These are phyloP conservation scores for Hyaloscypha hepaticicola DNA, from an alignment of 495 filamentous ascomycete species.

Conservation along the genomic window DNA sequence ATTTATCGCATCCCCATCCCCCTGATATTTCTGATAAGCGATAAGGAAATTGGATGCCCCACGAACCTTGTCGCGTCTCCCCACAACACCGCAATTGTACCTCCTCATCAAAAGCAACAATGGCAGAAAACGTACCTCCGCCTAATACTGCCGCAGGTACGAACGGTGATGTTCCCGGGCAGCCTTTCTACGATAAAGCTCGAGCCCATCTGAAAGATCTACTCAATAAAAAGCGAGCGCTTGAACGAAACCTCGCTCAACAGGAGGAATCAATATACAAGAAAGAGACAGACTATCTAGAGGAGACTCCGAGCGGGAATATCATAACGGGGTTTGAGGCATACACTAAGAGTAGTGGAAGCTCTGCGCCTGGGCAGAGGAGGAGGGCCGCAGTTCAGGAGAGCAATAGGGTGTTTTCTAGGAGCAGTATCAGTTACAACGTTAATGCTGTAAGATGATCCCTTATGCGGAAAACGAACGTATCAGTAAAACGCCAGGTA, in stretches of 20 bases:
- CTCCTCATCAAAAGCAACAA: conserved; percentile 27
- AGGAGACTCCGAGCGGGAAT: conserved; percentile 86
- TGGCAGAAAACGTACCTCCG: conserved; percentile 56
- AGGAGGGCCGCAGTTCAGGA: conserved; percentile 51
- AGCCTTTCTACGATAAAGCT: conserved; percentile 52
- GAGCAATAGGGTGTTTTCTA: conserved; percentile 55
- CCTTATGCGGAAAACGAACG: not conserved
- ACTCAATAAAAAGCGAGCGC: conserved; percentile 40
- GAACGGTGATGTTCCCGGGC: conserved; percentile 39
- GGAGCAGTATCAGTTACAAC: conserved; percentile 59
- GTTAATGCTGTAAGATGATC: conserved; percentile 40
- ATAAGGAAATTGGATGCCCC: not conserved
- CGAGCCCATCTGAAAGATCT: conserved; percentile 49
- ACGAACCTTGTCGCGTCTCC: not conserved
- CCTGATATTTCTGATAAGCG: not conserved
- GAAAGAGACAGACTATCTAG: conserved; percentile 84
- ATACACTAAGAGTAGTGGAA: conserved; percentile 80
- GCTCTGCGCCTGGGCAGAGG: conserved; percentile 38
- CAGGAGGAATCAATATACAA: conserved; percentile 80
- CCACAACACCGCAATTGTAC: not conserved
- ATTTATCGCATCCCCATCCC: no score
- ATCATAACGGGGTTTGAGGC: conserved; percentile 97
- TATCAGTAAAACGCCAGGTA: not conserved
- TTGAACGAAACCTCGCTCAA: conserved; percentile 42
- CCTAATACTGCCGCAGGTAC: conserved; percentile 30